A percentile compares a stretch with the other conserved stretches of the same genome.
phyloP scores from a whole-genome alignment of 169 alveolate genomes.

The Eimeria zaria region DNA sequence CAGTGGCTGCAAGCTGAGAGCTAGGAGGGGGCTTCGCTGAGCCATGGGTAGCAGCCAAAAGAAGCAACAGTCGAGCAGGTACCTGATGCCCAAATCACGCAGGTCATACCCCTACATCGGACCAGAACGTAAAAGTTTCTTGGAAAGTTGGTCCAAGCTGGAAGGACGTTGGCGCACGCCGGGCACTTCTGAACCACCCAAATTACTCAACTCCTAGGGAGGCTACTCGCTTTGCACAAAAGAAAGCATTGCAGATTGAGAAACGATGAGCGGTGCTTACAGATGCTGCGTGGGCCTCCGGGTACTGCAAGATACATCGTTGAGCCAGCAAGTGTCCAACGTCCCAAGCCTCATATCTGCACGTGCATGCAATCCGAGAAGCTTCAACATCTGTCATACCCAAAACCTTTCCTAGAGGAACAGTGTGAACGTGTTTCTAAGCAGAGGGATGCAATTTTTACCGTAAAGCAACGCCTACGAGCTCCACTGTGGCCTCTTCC shows the following conservation, averaged over 20 bases:
- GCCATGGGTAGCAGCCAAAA: constrained; percentile 67
- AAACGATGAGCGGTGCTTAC: constrained; percentile 11
- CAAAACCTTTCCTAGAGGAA: neutral
- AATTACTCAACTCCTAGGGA: neutral
- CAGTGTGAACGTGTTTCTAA: neutral
- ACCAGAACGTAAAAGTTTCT: neutral
- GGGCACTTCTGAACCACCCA: neutral
- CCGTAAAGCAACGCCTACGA: constrained; percentile 64
- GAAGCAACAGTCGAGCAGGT: constrained; percentile 51
- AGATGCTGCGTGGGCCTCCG: constrained; percentile 82
- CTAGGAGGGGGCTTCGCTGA: constrained; percentile 72
- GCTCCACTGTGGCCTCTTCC: constrained; percentile 73
- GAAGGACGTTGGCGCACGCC: neutral
- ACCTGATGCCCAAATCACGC: constrained; percentile 40
- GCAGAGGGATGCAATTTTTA: neutral
- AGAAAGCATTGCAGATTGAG: neutral
- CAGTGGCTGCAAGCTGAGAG: constrained; percentile 41
- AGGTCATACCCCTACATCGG: neutral
- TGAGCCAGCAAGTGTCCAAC: constrained; percentile 83
- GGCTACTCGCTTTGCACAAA: neutral
- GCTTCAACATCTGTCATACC: neutral
- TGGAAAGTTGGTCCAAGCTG: neutral
- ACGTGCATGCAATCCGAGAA: neutral
- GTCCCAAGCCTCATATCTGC: constrained; percentile 80
- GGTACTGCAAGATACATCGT: constrained; percentile 65